Evolutionary conservation across 2,329 filamentous ascomycete species (phyloP), one percentile per base, ranked within the genome.

Genomic region (Diplodia seriata): DNA sequence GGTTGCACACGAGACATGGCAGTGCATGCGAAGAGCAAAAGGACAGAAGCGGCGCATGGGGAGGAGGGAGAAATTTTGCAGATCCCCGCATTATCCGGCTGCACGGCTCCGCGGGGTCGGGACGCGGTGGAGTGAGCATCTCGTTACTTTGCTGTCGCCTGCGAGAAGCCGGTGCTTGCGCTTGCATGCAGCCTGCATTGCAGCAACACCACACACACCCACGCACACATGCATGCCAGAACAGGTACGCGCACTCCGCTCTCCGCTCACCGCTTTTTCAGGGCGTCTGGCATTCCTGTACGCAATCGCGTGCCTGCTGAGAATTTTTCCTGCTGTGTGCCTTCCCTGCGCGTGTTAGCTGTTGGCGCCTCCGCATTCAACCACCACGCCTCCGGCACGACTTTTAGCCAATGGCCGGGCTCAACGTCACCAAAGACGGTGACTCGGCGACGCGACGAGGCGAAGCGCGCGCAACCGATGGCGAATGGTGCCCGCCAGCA

Each of bases 121-220:
- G 49, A 18, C 3, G 51, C 26, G 56, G 59, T 63, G 59, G 59
- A 63, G 59, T 63, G 59, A 63, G n/a, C 43, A 31, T 50, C 59
- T 63, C 59, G 59, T 31, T 63, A 63, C 47, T 26, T 43, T 47
- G 18, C 43, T 47, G 23, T 26, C 23, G 23, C 23, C 23, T 26
- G 43, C 43, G 43, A 47, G 43, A n/a, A 47, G 43, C 43, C 43
- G 43, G 43, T 47, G 43, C 43, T 47, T 47, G 43, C 18, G 9
- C 26, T 26, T 31, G 43, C 59, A 20, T 49, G 57, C 57, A 49
- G 56, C 56, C 2, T 31, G 56, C 56, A 20, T 47, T 47, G 40
- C 40, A 47, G 43, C 43, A 47, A 47, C 43, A 47, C 43, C 43
- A 47, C 43, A 47, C 43, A 47, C 43, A 47, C 20, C 18, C 43